These are phyloP conservation scores for Eucalyptus erythrocorys DNA, from an alignment of 345 rosid genomes.

Conservation along the genomic window DNA sequence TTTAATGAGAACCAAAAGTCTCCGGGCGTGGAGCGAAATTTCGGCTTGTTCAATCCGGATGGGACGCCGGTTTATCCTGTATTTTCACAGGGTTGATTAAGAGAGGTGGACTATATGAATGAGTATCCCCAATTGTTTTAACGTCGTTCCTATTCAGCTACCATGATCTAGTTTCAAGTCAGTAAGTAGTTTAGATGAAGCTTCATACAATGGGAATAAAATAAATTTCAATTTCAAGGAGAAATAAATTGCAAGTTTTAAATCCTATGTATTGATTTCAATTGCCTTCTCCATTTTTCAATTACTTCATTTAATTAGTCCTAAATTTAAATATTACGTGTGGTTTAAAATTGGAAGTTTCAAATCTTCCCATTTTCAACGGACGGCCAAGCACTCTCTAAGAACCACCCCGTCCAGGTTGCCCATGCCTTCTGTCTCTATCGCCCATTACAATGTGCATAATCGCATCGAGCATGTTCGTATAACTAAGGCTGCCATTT, in stretches of 20 bases:
- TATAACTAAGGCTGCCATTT: neutral
- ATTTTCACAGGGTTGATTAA: neutral
- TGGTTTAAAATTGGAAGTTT: neutral
- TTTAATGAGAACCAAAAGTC: slow-evolving; percentile 12
- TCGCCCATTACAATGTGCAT: neutral
- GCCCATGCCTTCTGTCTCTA: neutral
- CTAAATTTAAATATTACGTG: neutral
- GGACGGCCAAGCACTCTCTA: neutral
- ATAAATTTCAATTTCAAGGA: neutral
- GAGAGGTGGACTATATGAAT: neutral
- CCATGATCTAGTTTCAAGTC: neutral
- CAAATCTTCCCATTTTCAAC: neutral
- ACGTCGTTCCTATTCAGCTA: neutral
- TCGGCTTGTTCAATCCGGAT: slow-evolving; percentile 13
- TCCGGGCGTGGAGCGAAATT: neutral
- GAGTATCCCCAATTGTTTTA: neutral
- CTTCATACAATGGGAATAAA: neutral
- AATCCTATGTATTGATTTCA: neutral
- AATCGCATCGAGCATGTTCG: neutral
- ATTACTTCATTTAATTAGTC: neutral
- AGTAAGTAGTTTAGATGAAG: neutral
- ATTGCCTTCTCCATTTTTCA: neutral
- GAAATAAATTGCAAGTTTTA: neutral
- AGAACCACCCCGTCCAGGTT: neutral
- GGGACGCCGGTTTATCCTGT: slow-evolving; percentile 2